These are phyloP conservation scores for Carpinus viminea DNA, from an alignment of 306 rosid species.

Conservation along the genomic window DNA sequence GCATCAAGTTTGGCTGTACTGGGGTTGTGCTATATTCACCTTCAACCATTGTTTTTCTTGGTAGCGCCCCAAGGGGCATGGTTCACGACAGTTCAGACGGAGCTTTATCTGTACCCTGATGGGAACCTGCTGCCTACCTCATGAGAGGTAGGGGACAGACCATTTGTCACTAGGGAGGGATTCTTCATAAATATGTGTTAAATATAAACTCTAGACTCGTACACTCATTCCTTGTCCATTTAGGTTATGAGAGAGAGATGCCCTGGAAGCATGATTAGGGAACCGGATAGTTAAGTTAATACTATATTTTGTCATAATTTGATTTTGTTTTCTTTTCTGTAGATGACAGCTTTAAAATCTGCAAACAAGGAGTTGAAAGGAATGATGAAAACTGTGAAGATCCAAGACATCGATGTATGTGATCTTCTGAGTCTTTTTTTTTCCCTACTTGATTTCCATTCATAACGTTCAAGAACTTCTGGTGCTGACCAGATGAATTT, in stretches of 20 bases:
- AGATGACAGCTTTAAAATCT: constrained; percentile 94
- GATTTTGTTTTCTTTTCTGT: constrained; percentile 26
- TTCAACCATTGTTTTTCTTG: constrained; percentile 72
- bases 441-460: constrained; percentile 25
- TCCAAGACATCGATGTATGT: constrained; percentile 91
- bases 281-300: not conserved
- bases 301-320: constrained; percentile 16
- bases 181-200: constrained; percentile 38
- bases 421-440: constrained; percentile 23
- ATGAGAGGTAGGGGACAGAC: constrained; percentile 72
- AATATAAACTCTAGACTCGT: constrained; percentile 33
- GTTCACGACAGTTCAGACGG: constrained; percentile 58
- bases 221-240: constrained; percentile 29
- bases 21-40: constrained; percentile 58
- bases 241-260: constrained; percentile 30
- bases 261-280: constrained; percentile 23
- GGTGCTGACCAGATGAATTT: constrained; percentile 20
- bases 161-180: constrained; percentile 56
- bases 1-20: constrained; percentile 37
- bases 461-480: constrained; percentile 8
- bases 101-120: constrained; percentile 72
- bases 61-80: constrained; percentile 71
- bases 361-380: constrained; percentile 98
- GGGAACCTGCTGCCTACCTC: constrained; percentile 91
- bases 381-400: constrained; percentile 98